These are phyloP conservation scores for Entoloma clypeatum DNA, from an alignment of 1,284 basidiomycete genomes.

Conservation along the genomic window DNA sequence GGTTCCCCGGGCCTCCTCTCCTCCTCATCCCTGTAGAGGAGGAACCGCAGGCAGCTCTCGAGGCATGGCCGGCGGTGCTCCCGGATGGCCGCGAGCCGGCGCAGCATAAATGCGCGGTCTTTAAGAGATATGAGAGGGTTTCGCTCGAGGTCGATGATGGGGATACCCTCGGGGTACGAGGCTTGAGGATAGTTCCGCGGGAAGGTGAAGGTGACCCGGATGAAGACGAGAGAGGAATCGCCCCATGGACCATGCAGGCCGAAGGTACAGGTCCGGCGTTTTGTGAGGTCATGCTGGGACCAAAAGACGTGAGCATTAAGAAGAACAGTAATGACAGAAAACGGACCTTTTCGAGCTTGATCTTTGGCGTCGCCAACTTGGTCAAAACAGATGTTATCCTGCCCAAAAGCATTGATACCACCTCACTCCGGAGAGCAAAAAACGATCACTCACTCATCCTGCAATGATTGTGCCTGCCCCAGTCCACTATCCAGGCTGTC, in stretches of 20 bases:
- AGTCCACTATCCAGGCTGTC: conserved; percentile 22
- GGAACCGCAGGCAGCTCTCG: conserved; percentile 75
- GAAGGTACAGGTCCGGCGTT: conserved; percentile 80
- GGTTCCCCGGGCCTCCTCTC: conserved; percentile 38
- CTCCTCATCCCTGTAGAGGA: conserved; percentile 67
- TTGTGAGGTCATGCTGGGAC: conserved; percentile 72
- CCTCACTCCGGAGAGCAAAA: background rate
- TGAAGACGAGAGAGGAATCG: conserved; percentile 72
- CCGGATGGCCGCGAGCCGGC: conserved; percentile 69
- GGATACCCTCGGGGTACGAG: conserved; percentile 58
- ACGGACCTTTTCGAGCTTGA: conserved; percentile 80
- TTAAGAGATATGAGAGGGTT: conserved; percentile 77
- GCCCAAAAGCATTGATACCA: background rate
- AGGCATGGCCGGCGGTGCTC: conserved; percentile 73
- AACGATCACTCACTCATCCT: conserved; percentile 65
- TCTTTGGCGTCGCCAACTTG: conserved; percentile 66
- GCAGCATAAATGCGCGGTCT: conserved; percentile 72
- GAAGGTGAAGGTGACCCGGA: conserved; percentile 89
- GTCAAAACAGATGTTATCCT: conserved; percentile 78
- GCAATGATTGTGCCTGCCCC: conserved; percentile 51
- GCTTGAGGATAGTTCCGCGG: conserved; percentile 78
- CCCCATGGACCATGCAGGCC: conserved; percentile 92
- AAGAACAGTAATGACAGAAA: conserved; percentile 6
- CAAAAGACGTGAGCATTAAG: conserved; percentile 10
- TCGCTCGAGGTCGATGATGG: conserved; percentile 78